A percentile compares a stretch with the other conserved stretches of the same genome.
Conservation (phyloP, 495 filamentous ascomycete genomes). For the Halenospora varia region DNA sequence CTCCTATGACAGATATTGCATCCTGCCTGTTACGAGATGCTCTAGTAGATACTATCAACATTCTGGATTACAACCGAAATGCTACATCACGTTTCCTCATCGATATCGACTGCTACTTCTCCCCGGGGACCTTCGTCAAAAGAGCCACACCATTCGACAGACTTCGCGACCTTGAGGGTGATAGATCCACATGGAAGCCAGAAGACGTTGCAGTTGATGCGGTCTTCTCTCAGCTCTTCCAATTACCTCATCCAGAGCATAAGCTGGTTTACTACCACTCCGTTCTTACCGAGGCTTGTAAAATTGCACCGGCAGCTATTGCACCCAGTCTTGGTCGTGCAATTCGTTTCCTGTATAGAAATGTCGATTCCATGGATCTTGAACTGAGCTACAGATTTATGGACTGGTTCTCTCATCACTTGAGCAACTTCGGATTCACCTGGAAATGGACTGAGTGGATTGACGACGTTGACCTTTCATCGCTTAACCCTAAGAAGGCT, state of each 20-base stretch:
- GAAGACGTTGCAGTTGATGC: slow-evolving; percentile 97
- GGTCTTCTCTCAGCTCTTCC: slow-evolving; percentile 90
- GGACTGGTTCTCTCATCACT: slow-evolving; percentile 97
- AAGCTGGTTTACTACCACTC: slow-evolving; percentile 96
- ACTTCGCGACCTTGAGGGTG: slow-evolving; percentile 68
- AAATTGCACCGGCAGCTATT: slow-evolving; percentile 90
- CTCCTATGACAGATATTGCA: slow-evolving; percentile 67
- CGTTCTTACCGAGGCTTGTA: slow-evolving; percentile 90
- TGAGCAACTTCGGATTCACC: slow-evolving; percentile 98
- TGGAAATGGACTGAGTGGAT: slow-evolving; percentile 99
- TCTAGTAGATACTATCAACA: slow-evolving; percentile 90
- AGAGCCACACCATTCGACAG: slow-evolving; percentile 88
- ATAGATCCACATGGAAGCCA: slow-evolving; percentile 86
- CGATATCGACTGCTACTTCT: slow-evolving; percentile 92
- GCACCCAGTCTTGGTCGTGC: slow-evolving; percentile 93
- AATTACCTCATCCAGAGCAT: slow-evolving; percentile 82
- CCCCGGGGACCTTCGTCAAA: slow-evolving; percentile 82
- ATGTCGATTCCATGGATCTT: slow-evolving; percentile 74
- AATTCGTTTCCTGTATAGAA: slow-evolving; percentile 85
- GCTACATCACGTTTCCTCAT: slow-evolving; percentile 84
- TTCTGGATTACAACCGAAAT: slow-evolving; percentile 87
- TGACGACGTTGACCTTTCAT: slow-evolving; percentile 73
- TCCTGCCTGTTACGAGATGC: slow-evolving; percentile 79
- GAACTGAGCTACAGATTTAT: slow-evolving; percentile 85
- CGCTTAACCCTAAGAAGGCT: slow-evolving; percentile 81